Conservation (phyloP, 2,329 filamentous ascomycete genomes). For the Tolypocladium cylindrosporum region DNA sequence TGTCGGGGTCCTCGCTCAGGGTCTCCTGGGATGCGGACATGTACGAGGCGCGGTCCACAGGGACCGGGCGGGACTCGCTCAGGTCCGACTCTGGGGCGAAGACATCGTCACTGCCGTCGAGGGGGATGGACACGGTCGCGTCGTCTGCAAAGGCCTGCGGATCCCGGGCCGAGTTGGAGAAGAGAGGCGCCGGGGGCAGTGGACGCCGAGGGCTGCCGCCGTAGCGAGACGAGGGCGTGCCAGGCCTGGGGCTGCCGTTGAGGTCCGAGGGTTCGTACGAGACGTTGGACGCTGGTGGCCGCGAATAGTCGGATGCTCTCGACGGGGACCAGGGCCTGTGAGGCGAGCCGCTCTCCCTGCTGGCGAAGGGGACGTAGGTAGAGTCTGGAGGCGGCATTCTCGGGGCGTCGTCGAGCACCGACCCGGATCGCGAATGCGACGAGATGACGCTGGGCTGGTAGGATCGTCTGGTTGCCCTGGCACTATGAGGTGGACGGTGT, state of each 20-base stretch:
- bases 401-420: constrained; percentile 45
- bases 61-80: constrained; percentile 38
- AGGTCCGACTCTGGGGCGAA: constrained; percentile 56
- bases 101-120: constrained; percentile 58
- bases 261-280: constrained; percentile 81
- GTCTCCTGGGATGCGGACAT: constrained; percentile 42
- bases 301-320: constrained; percentile 49
- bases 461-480: constrained; percentile 26
- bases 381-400: constrained; percentile 54
- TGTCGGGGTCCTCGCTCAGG: constrained; percentile 34
- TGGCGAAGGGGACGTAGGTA: constrained; percentile 49
- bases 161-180: constrained; percentile 45
- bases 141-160: constrained; percentile 52
- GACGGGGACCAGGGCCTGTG: constrained; percentile 50
- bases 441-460: constrained; percentile 46
- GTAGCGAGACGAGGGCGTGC: constrained; percentile 82
- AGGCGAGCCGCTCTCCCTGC: constrained; percentile 34
- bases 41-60: constrained; percentile 47
- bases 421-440: constrained; percentile 32
- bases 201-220: constrained; percentile 80
- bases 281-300: constrained; percentile 60
- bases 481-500: constrained; percentile 32
- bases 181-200: constrained; percentile 79
- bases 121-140: constrained; percentile 62
- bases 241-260: constrained; percentile 81